These are phyloP conservation scores for Persicaria tinctoria DNA, from an alignment of 148 eudicot species.

Conservation along the genomic window DNA sequence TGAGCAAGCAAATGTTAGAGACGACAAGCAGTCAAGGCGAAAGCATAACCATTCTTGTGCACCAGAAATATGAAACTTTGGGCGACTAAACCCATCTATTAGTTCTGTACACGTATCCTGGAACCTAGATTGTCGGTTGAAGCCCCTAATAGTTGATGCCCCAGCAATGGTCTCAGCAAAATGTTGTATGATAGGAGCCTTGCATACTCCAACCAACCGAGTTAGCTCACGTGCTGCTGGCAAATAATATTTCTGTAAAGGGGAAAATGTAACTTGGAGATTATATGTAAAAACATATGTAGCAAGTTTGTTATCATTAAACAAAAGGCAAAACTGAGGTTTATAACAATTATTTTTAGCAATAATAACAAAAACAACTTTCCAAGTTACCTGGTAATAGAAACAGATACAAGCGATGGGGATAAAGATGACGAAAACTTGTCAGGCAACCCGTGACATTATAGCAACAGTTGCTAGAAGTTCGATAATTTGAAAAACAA, in stretches of 20 bases:
- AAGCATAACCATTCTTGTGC: conserved; percentile 62
- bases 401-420: conserved; percentile 45
- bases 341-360: no score
- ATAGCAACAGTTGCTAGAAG: conserved; percentile 52
- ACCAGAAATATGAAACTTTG: conserved; percentile 48
- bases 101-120: conserved; percentile 29
- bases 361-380: no score
- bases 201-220: conserved; percentile 48
- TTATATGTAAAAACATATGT: no score
- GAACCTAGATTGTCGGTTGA: conserved; percentile 50
- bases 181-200: conserved; percentile 72
- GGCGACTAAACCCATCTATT: conserved; percentile 43
- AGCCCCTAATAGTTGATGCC: conserved; percentile 53
- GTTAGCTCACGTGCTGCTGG: conserved; percentile 56
- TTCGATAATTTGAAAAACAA: conserved; percentile 49
- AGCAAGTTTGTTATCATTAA: no score
- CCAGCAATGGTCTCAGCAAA: conserved; percentile 70
- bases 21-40: conserved; percentile 49
- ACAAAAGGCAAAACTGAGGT: no score
- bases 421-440: conserved; percentile 54
- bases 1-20: conserved; percentile 41
- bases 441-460: conserved; percentile 72
- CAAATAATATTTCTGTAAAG: conserved; percentile 46
- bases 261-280: not conserved
- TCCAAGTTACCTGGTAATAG: conserved; percentile 46